Base-by-base conservation (phyloP, 2,329 filamentous ascomycete genomes). In the Orbilia ellipsospora region DNA sequence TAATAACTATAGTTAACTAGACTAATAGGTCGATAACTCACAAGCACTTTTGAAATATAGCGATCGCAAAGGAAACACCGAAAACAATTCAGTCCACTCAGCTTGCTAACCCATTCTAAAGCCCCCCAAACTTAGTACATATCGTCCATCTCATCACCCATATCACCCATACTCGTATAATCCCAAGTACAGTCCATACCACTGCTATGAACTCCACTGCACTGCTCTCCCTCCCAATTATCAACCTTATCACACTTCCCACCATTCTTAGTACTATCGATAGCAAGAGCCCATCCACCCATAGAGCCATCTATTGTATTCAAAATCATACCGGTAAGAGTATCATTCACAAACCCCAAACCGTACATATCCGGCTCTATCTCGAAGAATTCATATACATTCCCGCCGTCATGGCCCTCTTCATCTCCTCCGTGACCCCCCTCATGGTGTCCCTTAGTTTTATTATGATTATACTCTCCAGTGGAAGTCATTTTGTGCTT, bases 231-330 rank as follows among this genome's bases (percentile, higher is more conserved):
- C 20, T 16, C n/a, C 4, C 52, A 42, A 45, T 48, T 20, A 2
- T 23, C n/a, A 50, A 18, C 12, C 4, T 8, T 16, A 23, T 57
- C 23, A 57, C 61, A 65, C 18, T 23, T 60, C 5, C 16, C 10
- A 8, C 42, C 61, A 7, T 54, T 50, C 40, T 7, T 20, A 28
- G 59, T 15, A 2, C 44, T 36, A 42, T 73, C 68, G 16, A 73
- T 62, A 6, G 56, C 68, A 18, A 73, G 8, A 4, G 45, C 68
- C 68, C 68, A 73, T 51, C 68, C 55, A 7, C 4, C 55, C 23
- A 20, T 48, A 8, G 5, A 66, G 42, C 68, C 55, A 7, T 13
- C 55, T n/a, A 20, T 48, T 7, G 4, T 18, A 28, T 73, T 65
- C 31, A 54, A 23, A 15, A 73, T 18, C 1, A 73, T 44, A 10